Evolutionary conservation across 192 early-diverging fungal genomes (phyloP).

Genomic region (Entophlyctis luteolus): DNA sequence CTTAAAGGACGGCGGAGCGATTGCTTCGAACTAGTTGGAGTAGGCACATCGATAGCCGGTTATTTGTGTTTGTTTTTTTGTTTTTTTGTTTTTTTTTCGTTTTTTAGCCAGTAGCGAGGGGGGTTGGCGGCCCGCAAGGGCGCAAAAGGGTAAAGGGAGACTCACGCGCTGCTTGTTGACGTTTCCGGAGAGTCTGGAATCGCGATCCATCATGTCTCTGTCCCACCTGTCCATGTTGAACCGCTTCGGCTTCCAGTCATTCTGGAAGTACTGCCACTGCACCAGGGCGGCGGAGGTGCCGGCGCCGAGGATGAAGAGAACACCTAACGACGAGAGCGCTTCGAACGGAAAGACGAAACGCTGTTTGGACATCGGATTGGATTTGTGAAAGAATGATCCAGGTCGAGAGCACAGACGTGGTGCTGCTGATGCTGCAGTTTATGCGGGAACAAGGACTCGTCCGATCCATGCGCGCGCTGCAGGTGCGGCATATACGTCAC

Average conservation of each 20-base stretch:
- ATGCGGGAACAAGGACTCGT: conserved; percentile 85
- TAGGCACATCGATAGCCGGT: not conserved
- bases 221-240: conserved; percentile 56
- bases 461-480: conserved; percentile 69
- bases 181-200: conserved; percentile 52
- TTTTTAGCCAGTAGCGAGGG: no score
- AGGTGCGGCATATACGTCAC: conserved; percentile 43
- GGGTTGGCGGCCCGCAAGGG: no score
- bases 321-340: conserved; percentile 35
- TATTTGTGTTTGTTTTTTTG: no score
- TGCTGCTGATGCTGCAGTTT: conserved; percentile 90
- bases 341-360: conserved; percentile 35
- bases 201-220: conserved; percentile 59
- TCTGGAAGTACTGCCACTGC: conserved; percentile 43
- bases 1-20: conserved; percentile 42
- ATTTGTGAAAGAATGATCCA: conserved; percentile 5
- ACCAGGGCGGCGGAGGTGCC: conserved; percentile 27
- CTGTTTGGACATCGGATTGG: conserved; percentile 10
- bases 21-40: conserved; percentile 30
- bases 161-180: conserved; percentile 52
- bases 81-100: no score
- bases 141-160: no score
- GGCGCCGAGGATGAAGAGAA: conserved; percentile 31
- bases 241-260: conserved; percentile 50
- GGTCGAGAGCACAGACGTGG: conserved; percentile 41